These are phyloP conservation scores for Salix exigua DNA, from an alignment of 345 rosid genomes.

Conservation along the genomic window DNA sequence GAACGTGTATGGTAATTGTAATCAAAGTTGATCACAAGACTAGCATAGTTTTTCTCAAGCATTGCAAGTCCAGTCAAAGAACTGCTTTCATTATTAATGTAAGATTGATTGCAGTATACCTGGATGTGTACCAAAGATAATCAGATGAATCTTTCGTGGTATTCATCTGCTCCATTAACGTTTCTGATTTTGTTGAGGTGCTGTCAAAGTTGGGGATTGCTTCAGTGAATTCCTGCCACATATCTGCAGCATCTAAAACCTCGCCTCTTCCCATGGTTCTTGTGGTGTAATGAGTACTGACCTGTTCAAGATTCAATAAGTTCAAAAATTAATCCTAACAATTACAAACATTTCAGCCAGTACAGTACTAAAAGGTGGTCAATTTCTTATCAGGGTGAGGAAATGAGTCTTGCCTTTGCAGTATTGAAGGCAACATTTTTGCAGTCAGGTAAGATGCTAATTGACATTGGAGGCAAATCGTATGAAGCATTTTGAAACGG, in stretches of 20 bases:
- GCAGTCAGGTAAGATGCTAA: slow-evolving; percentile 77
- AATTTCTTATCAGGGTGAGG: not conserved
- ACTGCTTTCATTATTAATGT: not conserved
- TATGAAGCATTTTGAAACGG: slow-evolving; percentile 45
- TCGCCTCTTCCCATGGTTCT: slow-evolving; percentile 32
- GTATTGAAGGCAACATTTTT: slow-evolving; percentile 62
- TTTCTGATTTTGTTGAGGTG: slow-evolving; percentile 46
- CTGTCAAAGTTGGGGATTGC: slow-evolving; percentile 42
- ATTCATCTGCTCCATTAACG: slow-evolving; percentile 59
- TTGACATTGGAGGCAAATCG: slow-evolving; percentile 55
- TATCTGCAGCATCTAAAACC: slow-evolving; percentile 11
- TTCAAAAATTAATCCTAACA: no score
- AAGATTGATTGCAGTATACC: slow-evolving; percentile 26
- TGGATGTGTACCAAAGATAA: slow-evolving; percentile 72
- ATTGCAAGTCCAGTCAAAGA: not conserved
- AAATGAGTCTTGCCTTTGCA: slow-evolving; percentile 44
- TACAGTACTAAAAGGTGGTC: no score
- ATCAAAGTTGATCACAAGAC: no score
- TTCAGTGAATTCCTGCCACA: slow-evolving; percentile 62
- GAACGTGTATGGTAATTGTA: no score
- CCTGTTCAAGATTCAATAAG: slow-evolving; percentile 25
- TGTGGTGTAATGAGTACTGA: slow-evolving; percentile 41
- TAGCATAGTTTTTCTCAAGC: no score
- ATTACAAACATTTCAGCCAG: no score
- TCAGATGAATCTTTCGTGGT: slow-evolving; percentile 73